These are phyloP conservation scores for Camelina laxa DNA, from an alignment of 345 rosid species.

Conservation along the genomic window DNA sequence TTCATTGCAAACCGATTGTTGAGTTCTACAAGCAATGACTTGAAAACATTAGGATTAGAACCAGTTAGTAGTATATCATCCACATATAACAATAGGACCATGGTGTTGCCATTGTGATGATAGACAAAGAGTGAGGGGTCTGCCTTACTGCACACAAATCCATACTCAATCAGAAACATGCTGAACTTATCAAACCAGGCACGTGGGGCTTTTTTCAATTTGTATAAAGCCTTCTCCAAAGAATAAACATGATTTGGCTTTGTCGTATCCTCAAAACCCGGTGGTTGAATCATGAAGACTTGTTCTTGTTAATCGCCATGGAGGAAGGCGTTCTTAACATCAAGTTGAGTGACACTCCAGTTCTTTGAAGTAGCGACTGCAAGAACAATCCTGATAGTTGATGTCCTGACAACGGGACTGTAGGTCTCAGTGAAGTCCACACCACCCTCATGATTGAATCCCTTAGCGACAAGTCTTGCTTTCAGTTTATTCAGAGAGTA, in stretches of 20 bases:
- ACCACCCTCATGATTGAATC: not conserved
- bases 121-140: not conserved
- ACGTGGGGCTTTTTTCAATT: not conserved
- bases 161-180: not conserved
- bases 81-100: too few relatives aligned
- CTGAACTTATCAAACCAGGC: not conserved
- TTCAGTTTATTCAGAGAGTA: fast-evolving
- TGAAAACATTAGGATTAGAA: too few relatives aligned
- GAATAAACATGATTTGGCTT: fast-evolving
- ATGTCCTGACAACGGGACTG: not conserved
- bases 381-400: fast-evolving
- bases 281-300: not conserved
- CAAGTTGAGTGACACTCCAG: not conserved
- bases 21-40: too few relatives aligned
- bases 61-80: too few relatives aligned
- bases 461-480: not conserved
- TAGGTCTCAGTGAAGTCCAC: not conserved
- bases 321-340: too few relatives aligned
- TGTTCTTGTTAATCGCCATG: not conserved
- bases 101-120: not conserved
- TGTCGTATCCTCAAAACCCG: not conserved
- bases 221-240: not conserved
- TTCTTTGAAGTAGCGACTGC: fast-evolving
- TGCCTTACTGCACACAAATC: not conserved
- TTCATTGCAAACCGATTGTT: too few relatives aligned